Evolutionary conservation across 768 basidiomycete species (phyloP).

Genomic region (Tricholoma sp.): DNA sequence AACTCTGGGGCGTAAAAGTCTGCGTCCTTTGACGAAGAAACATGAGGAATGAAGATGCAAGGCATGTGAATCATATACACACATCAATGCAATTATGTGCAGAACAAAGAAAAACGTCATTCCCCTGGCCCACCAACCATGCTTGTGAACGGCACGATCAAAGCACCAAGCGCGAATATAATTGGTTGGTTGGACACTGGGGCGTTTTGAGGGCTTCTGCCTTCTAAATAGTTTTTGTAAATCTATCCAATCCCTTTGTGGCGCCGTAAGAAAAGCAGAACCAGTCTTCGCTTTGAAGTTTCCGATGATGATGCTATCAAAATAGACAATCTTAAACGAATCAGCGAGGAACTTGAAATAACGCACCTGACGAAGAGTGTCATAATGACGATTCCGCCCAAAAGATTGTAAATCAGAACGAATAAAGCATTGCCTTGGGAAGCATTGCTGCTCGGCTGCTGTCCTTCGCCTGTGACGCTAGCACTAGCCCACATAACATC

Average conservation of each 20-base stretch:
- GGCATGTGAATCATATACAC: constrained; percentile 21
- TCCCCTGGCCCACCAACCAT: constrained; percentile 85
- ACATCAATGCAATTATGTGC: constrained; percentile 85
- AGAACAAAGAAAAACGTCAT: constrained; percentile 77
- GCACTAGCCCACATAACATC: constrained; percentile 84
- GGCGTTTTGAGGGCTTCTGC: constrained; percentile 82
- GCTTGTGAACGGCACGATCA: constrained; percentile 85
- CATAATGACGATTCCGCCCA: constrained; percentile 86
- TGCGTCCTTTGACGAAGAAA: constrained; percentile 57
- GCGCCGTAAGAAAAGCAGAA: constrained; percentile 75
- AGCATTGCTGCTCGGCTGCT: constrained; percentile 68
- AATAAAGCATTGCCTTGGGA: constrained; percentile 85
- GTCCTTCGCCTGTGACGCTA: constrained; percentile 63
- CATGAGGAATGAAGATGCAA: background rate
- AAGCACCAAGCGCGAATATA: constrained; percentile 79
- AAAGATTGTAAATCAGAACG: constrained; percentile 85
- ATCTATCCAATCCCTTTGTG: constrained; percentile 94
- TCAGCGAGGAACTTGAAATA: background rate
- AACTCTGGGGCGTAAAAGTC: constrained; percentile 50
- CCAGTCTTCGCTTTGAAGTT: constrained; percentile 89
- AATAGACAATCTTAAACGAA: constrained; percentile 5
- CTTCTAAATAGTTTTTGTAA: constrained; percentile 83
- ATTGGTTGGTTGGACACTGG: constrained; percentile 52
- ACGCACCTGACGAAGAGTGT: constrained; percentile 86
- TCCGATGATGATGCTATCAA: constrained; percentile 83